Percentiles rank a stretch among this genome's conserved stretches.
These are phyloP conservation scores for Madurella mycetomatis DNA, from an alignment of 2,329 filamentous ascomycete genomes.

Conservation along the genomic window DNA sequence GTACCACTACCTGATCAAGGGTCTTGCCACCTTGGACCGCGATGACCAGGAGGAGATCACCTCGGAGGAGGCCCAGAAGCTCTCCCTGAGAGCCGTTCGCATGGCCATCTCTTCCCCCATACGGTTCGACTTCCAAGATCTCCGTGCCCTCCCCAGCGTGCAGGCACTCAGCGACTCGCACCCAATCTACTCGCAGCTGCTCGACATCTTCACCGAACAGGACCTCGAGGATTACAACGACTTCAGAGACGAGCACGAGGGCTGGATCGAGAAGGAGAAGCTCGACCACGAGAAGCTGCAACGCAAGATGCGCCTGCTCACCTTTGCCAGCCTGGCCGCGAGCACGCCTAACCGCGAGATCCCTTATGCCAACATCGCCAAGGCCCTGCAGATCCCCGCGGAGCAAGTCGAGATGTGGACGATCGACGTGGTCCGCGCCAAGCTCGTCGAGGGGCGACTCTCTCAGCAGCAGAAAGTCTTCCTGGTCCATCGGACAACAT, in stretches of 20 bases:
- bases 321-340: conserved; percentile 83
- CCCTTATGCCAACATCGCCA: conserved; percentile 78
- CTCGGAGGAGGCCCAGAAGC: conserved; percentile 56
- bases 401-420: conserved; percentile 97
- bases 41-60: conserved; percentile 51
- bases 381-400: conserved; percentile 73
- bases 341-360: conserved; percentile 80
- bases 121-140: conserved; percentile 71
- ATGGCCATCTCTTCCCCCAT: conserved; percentile 49
- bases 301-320: conserved; percentile 95
- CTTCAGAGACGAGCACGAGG: conserved; percentile 86
- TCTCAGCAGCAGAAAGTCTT: conserved; percentile 91
- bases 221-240: conserved; percentile 93
- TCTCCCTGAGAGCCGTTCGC: conserved; percentile 55
- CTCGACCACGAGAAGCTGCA: conserved; percentile 70
- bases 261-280: conserved; percentile 73
- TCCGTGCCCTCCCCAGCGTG: conserved; percentile 75
- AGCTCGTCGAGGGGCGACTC: conserved; percentile 92
- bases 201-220: conserved; percentile 93
- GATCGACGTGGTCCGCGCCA: conserved; percentile 94
- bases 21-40: conserved; percentile 56
- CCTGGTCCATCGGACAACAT: conserved; percentile 91
- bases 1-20: conserved; percentile 64
- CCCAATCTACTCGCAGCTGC: conserved; percentile 79
- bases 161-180: conserved; percentile 84